Conservation (phyloP, 805 yeast species). For the Yarrowia keelungensis region DNA sequence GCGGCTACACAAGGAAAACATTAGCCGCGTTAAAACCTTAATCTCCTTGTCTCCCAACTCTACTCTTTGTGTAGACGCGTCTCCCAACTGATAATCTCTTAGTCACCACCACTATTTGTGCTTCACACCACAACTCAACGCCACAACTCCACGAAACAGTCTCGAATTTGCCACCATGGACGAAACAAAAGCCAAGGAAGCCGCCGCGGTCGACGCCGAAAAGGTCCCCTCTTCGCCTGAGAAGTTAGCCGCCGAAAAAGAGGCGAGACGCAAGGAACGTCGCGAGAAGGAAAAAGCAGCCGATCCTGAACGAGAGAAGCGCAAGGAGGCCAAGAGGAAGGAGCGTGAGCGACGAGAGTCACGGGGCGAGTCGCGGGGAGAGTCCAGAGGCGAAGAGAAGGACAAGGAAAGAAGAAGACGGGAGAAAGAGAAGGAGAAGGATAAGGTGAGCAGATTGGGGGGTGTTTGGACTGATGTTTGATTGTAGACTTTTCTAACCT, state of each 20-base stretch:
- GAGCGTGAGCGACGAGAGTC: conserved; percentile 21
- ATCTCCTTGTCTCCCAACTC: conserved; percentile 3
- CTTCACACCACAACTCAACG: not conserved
- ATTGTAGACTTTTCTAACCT: not conserved
- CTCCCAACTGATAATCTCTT: conserved; percentile 6
- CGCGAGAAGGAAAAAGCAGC: conserved; percentile 31
- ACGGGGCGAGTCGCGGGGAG: conserved; percentile 6
- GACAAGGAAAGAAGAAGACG: conserved; percentile 25
- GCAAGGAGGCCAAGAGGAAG: conserved; percentile 21
- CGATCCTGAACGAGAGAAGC: conserved; percentile 29
- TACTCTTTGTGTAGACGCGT: conserved; percentile 1
- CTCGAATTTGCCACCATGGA: not conserved
- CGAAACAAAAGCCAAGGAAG: conserved; percentile 10
- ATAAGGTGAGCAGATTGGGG: conserved; percentile 4
- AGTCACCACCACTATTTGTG: conserved; percentile 21
- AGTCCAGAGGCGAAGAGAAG: conserved; percentile 18
- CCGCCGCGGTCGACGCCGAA: conserved; percentile 8
- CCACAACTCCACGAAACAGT: not conserved
- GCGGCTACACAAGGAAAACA: conserved; percentile 6
- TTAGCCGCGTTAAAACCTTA: conserved; percentile 20
- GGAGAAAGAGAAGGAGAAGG: conserved; percentile 12
- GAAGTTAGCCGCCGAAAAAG: conserved; percentile 21
- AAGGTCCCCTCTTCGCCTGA: conserved; percentile 35
- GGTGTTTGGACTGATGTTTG: too few relatives aligned
- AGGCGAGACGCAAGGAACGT: conserved; percentile 31